Percentiles rank a stretch among this genome's conserved stretches.
These are phyloP conservation scores for Phytopythium ostracodes DNA, from an alignment of 352 stramenopile genomes.

Conservation along the genomic window DNA sequence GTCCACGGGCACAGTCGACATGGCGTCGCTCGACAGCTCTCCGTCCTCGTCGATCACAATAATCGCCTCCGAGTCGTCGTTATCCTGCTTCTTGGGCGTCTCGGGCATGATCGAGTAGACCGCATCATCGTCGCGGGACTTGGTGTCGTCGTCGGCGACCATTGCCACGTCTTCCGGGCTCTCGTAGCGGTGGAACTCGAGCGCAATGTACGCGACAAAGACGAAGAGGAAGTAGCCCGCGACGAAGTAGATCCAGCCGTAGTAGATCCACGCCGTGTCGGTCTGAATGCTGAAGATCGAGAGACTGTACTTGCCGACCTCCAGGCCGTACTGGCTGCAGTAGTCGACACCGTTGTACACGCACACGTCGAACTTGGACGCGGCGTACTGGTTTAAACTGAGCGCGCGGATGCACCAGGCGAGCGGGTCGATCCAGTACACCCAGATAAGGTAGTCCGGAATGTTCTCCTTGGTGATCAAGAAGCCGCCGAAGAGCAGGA, in stretches of 20 bases:
- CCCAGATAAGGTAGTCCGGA: constrained; percentile 59
- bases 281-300: constrained; percentile 37
- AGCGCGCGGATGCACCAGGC: constrained; percentile 56
- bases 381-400: constrained; percentile 53
- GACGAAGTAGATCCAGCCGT: constrained; percentile 44
- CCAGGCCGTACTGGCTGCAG: constrained; percentile 23
- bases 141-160: constrained; percentile 13
- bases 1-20: constrained; percentile 13
- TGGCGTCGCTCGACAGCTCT: constrained; percentile 9
- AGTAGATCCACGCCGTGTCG: constrained; percentile 51
- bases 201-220: constrained; percentile 20
- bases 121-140: constrained; percentile 8
- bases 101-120: constrained; percentile 17
- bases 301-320: constrained; percentile 40
- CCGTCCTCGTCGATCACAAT: constrained; percentile 17
- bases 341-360: constrained; percentile 52
- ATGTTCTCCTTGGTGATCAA: constrained; percentile 52
- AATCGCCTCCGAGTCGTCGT: constrained; percentile 3
- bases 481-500: constrained; percentile 71
- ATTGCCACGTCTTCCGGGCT: constrained; percentile 15
- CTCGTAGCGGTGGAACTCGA: constrained; percentile 24
- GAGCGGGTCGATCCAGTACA: constrained; percentile 76
- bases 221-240: constrained; percentile 29
- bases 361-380: constrained; percentile 36
- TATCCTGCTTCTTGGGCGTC: constrained; percentile 12